Conservation (phyloP, 2,329 filamentous ascomycete species). For the Aspergillus vadensis region DNA sequence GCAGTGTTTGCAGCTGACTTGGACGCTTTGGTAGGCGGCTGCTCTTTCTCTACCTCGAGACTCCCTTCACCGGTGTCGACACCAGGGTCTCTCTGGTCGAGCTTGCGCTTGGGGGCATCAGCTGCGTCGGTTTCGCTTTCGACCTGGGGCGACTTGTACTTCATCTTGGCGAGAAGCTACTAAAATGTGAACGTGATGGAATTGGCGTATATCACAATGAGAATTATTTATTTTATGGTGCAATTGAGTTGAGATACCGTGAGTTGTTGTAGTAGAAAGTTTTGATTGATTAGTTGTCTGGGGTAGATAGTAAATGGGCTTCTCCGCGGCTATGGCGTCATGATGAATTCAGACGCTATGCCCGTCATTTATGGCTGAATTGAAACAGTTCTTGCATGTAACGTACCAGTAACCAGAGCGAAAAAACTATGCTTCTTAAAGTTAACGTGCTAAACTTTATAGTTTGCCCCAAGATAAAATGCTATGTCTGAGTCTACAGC, state of each 20-base stretch:
- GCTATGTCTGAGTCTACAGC: slow-evolving; percentile 23
- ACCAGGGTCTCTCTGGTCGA: slow-evolving; percentile 9
- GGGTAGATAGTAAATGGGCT: background rate
- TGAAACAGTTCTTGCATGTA: background rate
- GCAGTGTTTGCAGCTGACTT: slow-evolving; percentile 6
- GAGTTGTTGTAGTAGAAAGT: background rate
- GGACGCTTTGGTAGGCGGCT: slow-evolving; percentile 20
- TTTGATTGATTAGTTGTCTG: background rate
- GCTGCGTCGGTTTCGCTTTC: slow-evolving; percentile 24
- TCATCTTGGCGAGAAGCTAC: slow-evolving; percentile 15
- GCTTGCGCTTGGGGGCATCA: slow-evolving; percentile 22
- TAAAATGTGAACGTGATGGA: background rate
- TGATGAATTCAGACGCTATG: slow-evolving; percentile 9
- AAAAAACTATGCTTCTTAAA: background rate
- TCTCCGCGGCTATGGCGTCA: slow-evolving; percentile 10
- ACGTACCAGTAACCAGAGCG: background rate
- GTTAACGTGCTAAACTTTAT: no score
- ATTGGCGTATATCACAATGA: background rate
- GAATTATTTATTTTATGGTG: background rate
- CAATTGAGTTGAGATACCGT: background rate
- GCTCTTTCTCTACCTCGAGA: slow-evolving; percentile 11
- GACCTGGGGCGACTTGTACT: slow-evolving; percentile 24
- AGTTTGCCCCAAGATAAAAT: no score
- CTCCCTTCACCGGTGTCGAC: slow-evolving; percentile 1
- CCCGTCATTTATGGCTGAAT: background rate